Evolutionary conservation across 768 basidiomycete genomes (phyloP).

Genomic region (Cystofilobasidium bisporidii): DNA sequence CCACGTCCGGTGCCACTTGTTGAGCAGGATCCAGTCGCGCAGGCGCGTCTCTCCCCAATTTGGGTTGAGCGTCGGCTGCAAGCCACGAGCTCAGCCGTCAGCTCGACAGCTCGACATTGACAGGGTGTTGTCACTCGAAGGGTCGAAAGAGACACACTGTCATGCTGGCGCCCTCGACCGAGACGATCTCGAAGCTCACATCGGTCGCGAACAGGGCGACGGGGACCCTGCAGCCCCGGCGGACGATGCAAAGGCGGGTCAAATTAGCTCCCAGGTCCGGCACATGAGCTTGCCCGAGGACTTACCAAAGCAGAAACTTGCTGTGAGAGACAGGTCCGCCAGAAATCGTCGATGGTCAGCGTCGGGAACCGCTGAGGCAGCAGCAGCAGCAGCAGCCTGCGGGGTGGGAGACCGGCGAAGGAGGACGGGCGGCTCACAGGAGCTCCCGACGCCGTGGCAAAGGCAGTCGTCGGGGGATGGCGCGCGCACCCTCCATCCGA

Average conservation of each 20-base stretch:
- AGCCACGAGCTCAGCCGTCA: not conserved
- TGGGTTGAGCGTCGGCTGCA: constrained; percentile 23
- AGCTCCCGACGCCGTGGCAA: not conserved
- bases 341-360: too few species aligned
- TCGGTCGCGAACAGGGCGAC: constrained; percentile 16
- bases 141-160: not conserved
- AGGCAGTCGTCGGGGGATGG: not conserved
- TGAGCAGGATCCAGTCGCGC: constrained; percentile 20
- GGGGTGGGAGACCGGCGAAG: not conserved
- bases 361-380: not conserved
- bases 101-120: too few species aligned
- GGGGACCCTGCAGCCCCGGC: not conserved
- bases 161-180: constrained; percentile 27
- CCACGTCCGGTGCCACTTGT: constrained; percentile 21
- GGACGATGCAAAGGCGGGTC: too few species aligned
- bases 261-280: too few species aligned
- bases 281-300: too few species aligned
- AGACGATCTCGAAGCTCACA: constrained; percentile 9
- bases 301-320: not conserved
- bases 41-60: constrained; percentile 2
- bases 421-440: not conserved
- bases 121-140: too few species aligned
- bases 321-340: not conserved
- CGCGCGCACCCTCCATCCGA: not conserved
- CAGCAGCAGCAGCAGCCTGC: not conserved